A percentile compares a stretch with the other conserved stretches of the same genome.
Conservation (phyloP, 345 rosid species). For the Brassica napus region Da-Ae NC_063448.1:346001-346500, state of each 20-base stretch:
- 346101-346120: too few relatives aligned
- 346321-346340: too few relatives aligned
- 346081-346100: too few relatives aligned
- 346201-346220: background rate
- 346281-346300: too few relatives aligned
- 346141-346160: too few relatives aligned
- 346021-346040: background rate
- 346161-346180: background rate
- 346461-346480: constrained; percentile 5
- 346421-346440: background rate
- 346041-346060: background rate
- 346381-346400: background rate
- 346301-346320: too few relatives aligned
- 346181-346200: background rate
- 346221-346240: too few relatives aligned
- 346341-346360: too few relatives aligned
- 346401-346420: background rate
- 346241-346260: background rate
- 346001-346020: background rate
- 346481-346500: constrained; percentile 10
- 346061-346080: background rate
- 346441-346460: background rate
- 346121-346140: too few relatives aligned
- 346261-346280: background rate
- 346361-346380: background rate